Evolutionary conservation across 164 flowering plant genomes (phyloP), one percentile per base, ranked within the genome.

Genomic region (Nelumbo lutea): DNA sequence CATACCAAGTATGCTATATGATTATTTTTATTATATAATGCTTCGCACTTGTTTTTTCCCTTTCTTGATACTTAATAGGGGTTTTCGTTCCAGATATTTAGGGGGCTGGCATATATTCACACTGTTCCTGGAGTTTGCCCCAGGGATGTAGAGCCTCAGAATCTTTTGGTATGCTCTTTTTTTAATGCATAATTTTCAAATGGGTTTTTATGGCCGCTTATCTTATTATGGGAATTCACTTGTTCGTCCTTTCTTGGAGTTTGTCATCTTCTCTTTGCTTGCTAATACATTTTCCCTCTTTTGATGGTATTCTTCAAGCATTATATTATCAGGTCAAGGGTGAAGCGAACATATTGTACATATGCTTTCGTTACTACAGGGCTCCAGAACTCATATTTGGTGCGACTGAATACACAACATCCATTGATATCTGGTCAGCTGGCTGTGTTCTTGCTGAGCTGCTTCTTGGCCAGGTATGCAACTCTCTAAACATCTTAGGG

Each of bases 391-490:
- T 27, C 27, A 27, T 27, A 27, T 27, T 27, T 27, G 27, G 27
- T 27, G 27, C 27, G 27, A 27, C 27, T 27, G 27, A 27, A 27
- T 27, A 27, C 27, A 27, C 27, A 27, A 27, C 27, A 27, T 27
- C 27, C 27, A 27, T 93, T 74, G 97, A 93, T 76, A 93, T 93
- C 50, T 93, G 98, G 98, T 93, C 98, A 57, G 98, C 95, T 27
- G 27, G 27, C 27, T 27, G 27, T 27, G 27, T 27, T 27, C 27
- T 27, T 27, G 27, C 27, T 27, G 27, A 27, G 27, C 27, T 27
- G 27, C 27, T 27, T 27, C 27, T 27, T 27, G 27, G 27, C 27
- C 27, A 62, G 98, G 98, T 27, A 27, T 27, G 27, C 27, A 27
- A 27, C 0, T 27, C 27, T 27, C 27, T 27, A 27, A 27, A 27